phyloP scores from a whole-genome alignment of 768 basidiomycete genomes.

The Suillus placidus region DNA sequence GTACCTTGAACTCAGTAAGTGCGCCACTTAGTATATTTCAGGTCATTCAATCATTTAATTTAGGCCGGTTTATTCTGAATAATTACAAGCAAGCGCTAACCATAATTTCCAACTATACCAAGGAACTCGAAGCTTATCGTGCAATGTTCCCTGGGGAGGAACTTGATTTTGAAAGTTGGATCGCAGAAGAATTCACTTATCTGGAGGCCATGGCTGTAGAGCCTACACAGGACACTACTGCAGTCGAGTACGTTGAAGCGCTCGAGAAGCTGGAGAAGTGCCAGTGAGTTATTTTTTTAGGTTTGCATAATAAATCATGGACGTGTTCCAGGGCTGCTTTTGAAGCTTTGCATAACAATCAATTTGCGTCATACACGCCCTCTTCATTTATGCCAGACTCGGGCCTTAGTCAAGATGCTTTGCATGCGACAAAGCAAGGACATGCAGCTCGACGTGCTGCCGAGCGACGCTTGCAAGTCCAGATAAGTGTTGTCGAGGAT shows the following conservation, averaged over 20 bases:
- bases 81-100: constrained; percentile 23
- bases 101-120: constrained; percentile 8
- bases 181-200: too few relatives aligned
- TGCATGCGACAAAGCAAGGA: constrained; percentile 24
- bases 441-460: constrained; percentile 20
- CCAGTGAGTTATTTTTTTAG: constrained; percentile 7
- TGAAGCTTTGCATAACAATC: background rate
- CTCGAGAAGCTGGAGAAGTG: background rate
- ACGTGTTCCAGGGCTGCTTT: background rate
- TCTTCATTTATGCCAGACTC: constrained; percentile 16
- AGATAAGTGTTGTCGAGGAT: background rate
- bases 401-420: constrained; percentile 16
- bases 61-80: constrained; percentile 14
- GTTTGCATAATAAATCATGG: background rate
- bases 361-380: constrained; percentile 20
- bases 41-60: background rate
- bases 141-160: too few relatives aligned
- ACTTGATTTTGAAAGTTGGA: too few relatives aligned
- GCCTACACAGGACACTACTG: too few relatives aligned
- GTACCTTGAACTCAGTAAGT: constrained; percentile 10
- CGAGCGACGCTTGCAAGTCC: constrained; percentile 20
- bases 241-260: background rate
- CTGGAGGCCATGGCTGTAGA: too few relatives aligned
- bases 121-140: background rate
- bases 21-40: background rate